A percentile compares a stretch with the other conserved stretches of the same genome.
phyloP scores from a whole-genome alignment of 192 early-diverging fungal genomes.

The Coemansia sp. region DNA sequence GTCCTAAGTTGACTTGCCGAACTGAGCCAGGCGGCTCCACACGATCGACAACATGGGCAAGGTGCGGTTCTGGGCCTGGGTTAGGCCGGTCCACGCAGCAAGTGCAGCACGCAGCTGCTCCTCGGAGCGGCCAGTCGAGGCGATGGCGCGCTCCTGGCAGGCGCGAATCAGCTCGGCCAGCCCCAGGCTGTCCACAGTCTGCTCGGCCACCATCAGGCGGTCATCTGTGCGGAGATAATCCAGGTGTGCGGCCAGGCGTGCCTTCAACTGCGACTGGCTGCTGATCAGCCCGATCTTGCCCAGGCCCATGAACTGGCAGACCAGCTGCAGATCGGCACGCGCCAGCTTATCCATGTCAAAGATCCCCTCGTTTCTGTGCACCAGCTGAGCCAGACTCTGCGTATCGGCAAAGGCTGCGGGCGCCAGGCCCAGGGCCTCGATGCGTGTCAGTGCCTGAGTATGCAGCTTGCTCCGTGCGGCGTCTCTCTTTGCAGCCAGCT shows the following conservation, averaged over 20 bases:
- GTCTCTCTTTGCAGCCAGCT: conserved; percentile 35
- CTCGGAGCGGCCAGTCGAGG: conserved; percentile 16
- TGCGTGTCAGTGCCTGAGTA: conserved; percentile 10
- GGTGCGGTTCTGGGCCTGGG: background rate
- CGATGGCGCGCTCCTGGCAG: conserved; percentile 51
- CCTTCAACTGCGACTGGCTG: conserved; percentile 5
- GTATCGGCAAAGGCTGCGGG: conserved; percentile 12
- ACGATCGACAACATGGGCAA: conserved; percentile 27
- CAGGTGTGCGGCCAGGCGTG: conserved; percentile 13
- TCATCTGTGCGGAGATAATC: conserved; percentile 30
- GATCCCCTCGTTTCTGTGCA: background rate
- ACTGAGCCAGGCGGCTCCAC: conserved; percentile 41
- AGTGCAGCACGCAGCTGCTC: conserved; percentile 26
- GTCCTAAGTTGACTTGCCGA: conserved; percentile 10
- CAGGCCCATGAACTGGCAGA: conserved; percentile 26
- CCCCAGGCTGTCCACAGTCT: conserved; percentile 19
- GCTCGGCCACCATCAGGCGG: conserved; percentile 20
- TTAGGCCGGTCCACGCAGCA: conserved; percentile 18
- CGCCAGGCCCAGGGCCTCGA: conserved; percentile 10
- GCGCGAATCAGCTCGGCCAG: conserved; percentile 34
- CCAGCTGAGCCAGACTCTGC: background rate
- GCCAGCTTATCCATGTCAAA: conserved; percentile 14
- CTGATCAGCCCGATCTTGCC: background rate
- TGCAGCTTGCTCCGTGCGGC: conserved; percentile 11
- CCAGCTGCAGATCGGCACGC: conserved; percentile 12